A percentile compares a stretch with the other conserved stretches of the same genome.
Evolutionary conservation across 306 rosid species (phyloP).

Genomic region (Arachis hypogaea): DNA sequence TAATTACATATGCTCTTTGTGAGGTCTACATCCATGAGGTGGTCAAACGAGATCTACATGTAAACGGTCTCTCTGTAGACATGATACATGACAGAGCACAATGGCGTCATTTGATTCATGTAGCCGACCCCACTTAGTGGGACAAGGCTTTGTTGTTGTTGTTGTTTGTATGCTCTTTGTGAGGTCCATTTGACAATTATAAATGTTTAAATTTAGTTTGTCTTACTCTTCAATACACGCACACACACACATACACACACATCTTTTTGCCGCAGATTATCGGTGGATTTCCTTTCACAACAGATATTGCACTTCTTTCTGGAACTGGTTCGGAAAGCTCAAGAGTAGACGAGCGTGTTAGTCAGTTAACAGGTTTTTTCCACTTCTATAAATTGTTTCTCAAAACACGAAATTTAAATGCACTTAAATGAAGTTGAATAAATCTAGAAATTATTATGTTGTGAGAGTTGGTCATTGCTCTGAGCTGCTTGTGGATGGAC

Average conservation of each 20-base stretch:
- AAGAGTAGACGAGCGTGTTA: slow-evolving; percentile 67
- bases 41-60: too few relatives aligned
- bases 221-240: background rate
- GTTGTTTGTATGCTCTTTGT: slow-evolving; percentile 15
- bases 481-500: slow-evolving; percentile 30
- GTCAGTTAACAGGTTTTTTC: slow-evolving; percentile 75
- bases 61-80: too few relatives aligned
- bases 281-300: slow-evolving; percentile 76
- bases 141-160: too few relatives aligned
- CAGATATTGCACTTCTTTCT: slow-evolving; percentile 75
- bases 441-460: slow-evolving; percentile 15
- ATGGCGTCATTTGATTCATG: too few relatives aligned
- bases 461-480: slow-evolving; percentile 36
- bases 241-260: background rate
- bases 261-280: slow-evolving; percentile 58
- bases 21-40: background rate
- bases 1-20: slow-evolving; percentile 33
- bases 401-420: slow-evolving; percentile 27
- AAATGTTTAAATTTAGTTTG: slow-evolving; percentile 10
- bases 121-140: too few relatives aligned
- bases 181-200: slow-evolving; percentile 20
- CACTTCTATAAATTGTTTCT: slow-evolving; percentile 10
- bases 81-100: too few relatives aligned
- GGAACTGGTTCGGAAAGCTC: slow-evolving; percentile 63
- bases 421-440: slow-evolving; percentile 19